phyloP scores from a whole-genome alignment of 345 rosid genomes.

The Sisymbrium altissimum region DNA sequence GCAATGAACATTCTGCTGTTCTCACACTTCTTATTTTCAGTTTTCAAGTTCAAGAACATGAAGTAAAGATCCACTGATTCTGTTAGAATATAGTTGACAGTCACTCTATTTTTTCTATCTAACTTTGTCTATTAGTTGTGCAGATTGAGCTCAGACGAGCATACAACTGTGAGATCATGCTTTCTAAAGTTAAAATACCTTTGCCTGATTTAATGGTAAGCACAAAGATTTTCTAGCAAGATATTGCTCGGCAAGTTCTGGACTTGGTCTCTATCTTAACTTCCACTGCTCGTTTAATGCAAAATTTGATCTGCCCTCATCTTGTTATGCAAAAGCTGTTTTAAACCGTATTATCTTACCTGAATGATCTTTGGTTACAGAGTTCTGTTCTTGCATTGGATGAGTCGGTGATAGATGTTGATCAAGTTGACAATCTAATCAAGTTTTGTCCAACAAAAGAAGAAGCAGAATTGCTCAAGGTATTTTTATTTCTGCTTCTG shows the following conservation, averaged over 20 bases:
- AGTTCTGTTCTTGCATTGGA: conserved; percentile 73
- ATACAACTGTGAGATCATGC: conserved; percentile 86
- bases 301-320: neutral
- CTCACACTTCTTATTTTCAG: neutral
- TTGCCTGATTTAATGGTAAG: conserved; percentile 74
- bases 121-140: conserved; percentile 36
- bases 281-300: neutral
- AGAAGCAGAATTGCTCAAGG: conserved; percentile 74
- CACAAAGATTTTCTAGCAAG: neutral
- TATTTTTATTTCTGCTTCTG: conserved; percentile 27
- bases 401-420: conserved; percentile 66
- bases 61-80: neutral
- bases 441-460: conserved; percentile 89
- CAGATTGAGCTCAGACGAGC: conserved; percentile 86
- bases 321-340: conserved; percentile 19
- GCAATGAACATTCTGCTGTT: conserved; percentile 24
- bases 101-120: conserved; percentile 25
- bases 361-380: conserved; percentile 42
- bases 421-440: conserved; percentile 79
- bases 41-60: conserved; percentile 11
- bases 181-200: conserved; percentile 77
- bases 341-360: conserved; percentile 11
- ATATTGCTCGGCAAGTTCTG: conserved; percentile 8
- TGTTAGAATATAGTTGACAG: conserved; percentile 4
- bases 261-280: neutral